Base-by-base conservation (phyloP, 2,329 filamentous ascomycete species). In the Fusarium sp. region DNA sequence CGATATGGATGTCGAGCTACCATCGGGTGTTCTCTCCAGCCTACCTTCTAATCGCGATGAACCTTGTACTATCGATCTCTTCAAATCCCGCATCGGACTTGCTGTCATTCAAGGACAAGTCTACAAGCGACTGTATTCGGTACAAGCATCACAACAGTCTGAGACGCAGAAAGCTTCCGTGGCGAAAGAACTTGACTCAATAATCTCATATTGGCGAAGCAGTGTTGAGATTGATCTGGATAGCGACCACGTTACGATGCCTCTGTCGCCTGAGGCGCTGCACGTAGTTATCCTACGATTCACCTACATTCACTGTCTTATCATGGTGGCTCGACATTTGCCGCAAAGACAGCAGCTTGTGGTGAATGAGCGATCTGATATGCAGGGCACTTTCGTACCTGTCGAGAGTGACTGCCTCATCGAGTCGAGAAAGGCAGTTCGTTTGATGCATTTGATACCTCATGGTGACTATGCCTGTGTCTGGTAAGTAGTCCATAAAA, bases 1-100 rank as follows among this genome's bases (percentile, higher is more conserved):
- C n/a, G 77, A 79, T 37, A 79, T 79, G 71, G 75, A 79, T 61
- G 76, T 74, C 11, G 72, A 72, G 33, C 37, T 79, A 35, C 77
- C 76, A 27, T n/a, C 69, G 10, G 62, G 22, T 11, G 68, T 10
- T 20, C 25, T 69, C 5, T 50, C n/a, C 4, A 33, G 11, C 10
- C 6, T 60, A 4, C 25, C 54, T 14, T 33, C 47, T 20, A 27
- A 5, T 4, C 4, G 6, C 2, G 54, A 33, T 2, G 63, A 63
- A 32, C 45, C 63, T 15, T 61, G 45, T 32, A 66, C 15, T 5
- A 63, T 72, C 15, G 61, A 74, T n/a, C 58, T 78, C n/a, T 78
- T 78, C 60, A 73, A 71, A 27, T 67, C 57, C 15, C 75, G 76
- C 37, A 68, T 77, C n/a, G 73, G 72, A 14, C 68, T 79, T 22